Conservation (phyloP, 305 asterid species). For the Solanum hybrid region DNA sequence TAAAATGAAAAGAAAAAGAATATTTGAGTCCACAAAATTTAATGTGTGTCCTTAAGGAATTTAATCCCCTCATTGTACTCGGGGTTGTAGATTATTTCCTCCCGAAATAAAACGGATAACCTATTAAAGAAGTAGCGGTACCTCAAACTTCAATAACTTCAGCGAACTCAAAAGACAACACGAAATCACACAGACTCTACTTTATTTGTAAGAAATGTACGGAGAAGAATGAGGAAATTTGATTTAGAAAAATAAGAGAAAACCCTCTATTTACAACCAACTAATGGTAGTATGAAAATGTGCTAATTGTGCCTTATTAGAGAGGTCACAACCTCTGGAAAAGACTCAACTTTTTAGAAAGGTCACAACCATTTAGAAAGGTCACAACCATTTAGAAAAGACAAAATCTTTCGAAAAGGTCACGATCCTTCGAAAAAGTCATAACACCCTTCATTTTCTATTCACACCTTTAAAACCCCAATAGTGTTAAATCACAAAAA, state of each 20-base stretch:
- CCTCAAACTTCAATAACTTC: too few species aligned
- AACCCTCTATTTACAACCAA: too few species aligned
- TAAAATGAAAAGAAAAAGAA: not conserved
- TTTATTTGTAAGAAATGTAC: not conserved
- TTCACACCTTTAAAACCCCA: not conserved
- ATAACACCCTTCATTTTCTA: not conserved
- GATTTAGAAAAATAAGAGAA: not conserved
- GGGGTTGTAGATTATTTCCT: not conserved
- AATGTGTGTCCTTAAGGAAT: not conserved
- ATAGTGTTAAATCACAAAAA: not conserved
- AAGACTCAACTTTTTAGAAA: not conserved
- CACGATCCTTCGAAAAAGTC: not conserved
- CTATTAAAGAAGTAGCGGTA: not conserved
- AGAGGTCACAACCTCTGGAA: not conserved
- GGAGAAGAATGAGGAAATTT: not conserved
- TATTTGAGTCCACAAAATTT: not conserved
- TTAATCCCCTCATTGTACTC: not conserved
- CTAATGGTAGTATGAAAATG: not conserved
- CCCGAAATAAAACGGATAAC: not conserved
- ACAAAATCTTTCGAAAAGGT: too few species aligned
- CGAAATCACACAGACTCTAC: not conserved
- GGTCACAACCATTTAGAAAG: not conserved
- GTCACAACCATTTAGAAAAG: not conserved
- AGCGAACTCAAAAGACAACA: not conserved
- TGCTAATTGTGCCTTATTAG: not conserved